Percentiles rank a stretch among this genome's conserved stretches.
Evolutionary conservation across 2,329 filamentous ascomycete species (phyloP).

Genomic region (Paramyrothecium roridum): DNA sequence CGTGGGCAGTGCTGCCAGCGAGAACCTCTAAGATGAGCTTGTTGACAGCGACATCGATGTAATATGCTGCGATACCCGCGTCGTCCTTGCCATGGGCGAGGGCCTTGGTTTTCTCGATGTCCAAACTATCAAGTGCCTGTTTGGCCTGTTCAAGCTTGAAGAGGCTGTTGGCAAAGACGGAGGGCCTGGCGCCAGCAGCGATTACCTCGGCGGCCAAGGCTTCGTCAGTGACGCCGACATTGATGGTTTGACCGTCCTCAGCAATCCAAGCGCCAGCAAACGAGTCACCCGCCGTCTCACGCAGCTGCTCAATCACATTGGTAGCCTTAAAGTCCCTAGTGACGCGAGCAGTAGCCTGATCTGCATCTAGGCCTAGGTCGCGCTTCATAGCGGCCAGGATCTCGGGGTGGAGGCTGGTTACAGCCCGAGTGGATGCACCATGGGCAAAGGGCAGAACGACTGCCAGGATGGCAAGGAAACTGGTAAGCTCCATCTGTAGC

Average conservation of each 20-base stretch:
- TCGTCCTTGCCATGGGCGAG: slow-evolving; percentile 1
- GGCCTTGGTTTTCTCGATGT: background rate
- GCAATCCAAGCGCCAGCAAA: slow-evolving; percentile 7
- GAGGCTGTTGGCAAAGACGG: slow-evolving; percentile 2
- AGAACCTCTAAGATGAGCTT: slow-evolving; percentile 9
- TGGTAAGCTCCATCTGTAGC: slow-evolving; percentile 5
- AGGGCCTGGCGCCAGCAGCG: slow-evolving; percentile 2
- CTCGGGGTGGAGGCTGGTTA: slow-evolving; percentile 2
- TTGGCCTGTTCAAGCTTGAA: slow-evolving; percentile 8
- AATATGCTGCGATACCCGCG: slow-evolving; percentile 7
- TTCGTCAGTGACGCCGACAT: slow-evolving; percentile 4
- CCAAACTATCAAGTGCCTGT: slow-evolving; percentile 1
- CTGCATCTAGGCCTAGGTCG: slow-evolving; percentile 7
- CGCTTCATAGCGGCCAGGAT: slow-evolving; percentile 7
- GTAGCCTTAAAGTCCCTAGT: slow-evolving; percentile 1
- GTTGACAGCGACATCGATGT: slow-evolving; percentile 7
- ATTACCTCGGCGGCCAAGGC: slow-evolving; percentile 1
- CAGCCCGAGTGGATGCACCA: slow-evolving; percentile 3
- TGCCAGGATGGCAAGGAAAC: slow-evolving; percentile 2
- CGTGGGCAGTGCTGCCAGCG: slow-evolving; percentile 1
- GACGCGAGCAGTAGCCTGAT: slow-evolving; percentile 6
- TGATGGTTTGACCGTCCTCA: slow-evolving; percentile 2
- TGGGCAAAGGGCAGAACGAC: slow-evolving; percentile 3
- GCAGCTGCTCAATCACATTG: slow-evolving; percentile 4
- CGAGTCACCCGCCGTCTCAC: slow-evolving; percentile 3